Base-by-base conservation (phyloP, 2,329 filamentous ascomycete species). In the Colletotrichum somersetense region DNA sequence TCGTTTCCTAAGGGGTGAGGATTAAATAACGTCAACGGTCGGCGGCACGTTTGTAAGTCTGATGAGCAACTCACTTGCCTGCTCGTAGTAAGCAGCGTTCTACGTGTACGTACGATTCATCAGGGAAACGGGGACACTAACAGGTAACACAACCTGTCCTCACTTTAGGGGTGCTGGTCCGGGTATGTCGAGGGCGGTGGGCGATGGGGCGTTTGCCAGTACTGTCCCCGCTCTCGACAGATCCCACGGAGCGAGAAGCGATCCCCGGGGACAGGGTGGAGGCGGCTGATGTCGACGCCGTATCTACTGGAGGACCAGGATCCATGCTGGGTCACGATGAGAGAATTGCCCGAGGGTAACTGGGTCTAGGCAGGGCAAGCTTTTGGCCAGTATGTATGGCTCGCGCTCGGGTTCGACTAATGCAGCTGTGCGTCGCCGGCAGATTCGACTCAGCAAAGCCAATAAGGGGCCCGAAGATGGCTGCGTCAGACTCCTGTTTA, bases 101-200 rank as follows among this genome's bases (percentile, higher is more conserved):
- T 20, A 20, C 14, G 64, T 12, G 23, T 38, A 33, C 53, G 14
- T 5, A 30, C 1, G 14, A 30, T 44, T 6, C 52, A 20, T 44
- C 42, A 53, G 50, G 50, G 4, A 30, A 10, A 20, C 14, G 46
- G 53, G 48, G 20, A 20, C 14, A 66, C 65, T 72, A 57, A 73
- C 73, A 74, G 46, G 73, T 74, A 20, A 74, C 73, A 56, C 73
- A 74, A 18, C 73, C 73, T 20, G 73, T 74, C 40, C 73, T 67
- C 14, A 74, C 73, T 48, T 74, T 74, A 33, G 73, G 67, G 12
- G 72, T 68, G 71, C 73, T 74, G 30, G 73, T 74, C 10, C 73
- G 73, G 40, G 72, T 74, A 10, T 66, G 64, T 50, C 71, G 71
- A 16, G 63, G 62, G 16, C 68, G 71, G 53, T 72, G 55, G 44